These are phyloP conservation scores for Artemisia annua DNA, from an alignment of 129 eudicot genomes.

Conservation along the genomic window DNA sequence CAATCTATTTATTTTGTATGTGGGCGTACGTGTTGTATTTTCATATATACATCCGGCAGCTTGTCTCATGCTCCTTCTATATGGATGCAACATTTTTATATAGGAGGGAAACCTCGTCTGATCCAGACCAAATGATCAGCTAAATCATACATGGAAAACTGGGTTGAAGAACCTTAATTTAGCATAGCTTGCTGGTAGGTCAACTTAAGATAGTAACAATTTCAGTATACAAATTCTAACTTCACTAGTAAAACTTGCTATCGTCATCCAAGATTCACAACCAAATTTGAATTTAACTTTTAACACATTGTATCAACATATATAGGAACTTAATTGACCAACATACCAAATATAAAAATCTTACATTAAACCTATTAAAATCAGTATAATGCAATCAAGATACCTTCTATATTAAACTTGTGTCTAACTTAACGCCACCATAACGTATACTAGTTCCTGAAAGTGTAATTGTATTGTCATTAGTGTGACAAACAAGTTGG, in stretches of 20 bases:
- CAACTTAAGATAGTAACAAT: too few species aligned
- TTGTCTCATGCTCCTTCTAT: too few species aligned
- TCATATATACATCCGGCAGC: too few species aligned
- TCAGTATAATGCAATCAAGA: too few species aligned
- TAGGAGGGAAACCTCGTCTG: too few species aligned
- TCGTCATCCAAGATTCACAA: not conserved
- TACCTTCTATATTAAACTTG: not conserved
- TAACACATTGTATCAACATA: not conserved
- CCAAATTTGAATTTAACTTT: not conserved
- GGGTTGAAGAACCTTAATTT: too few species aligned
- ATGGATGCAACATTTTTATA: too few species aligned
- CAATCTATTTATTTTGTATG: too few species aligned
- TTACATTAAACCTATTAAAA: not conserved
- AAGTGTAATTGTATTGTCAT: not conserved
- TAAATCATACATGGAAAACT: too few species aligned
- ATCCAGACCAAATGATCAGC: too few species aligned
- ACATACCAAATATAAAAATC: constrained; percentile 1
- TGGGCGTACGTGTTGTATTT: too few species aligned
- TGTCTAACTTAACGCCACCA: not conserved
- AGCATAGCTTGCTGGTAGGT: not conserved
- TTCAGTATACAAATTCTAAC: not conserved
- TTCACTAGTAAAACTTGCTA: not conserved
- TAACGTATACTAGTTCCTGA: not conserved
- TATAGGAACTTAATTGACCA: not conserved
- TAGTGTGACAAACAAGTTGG: constrained; percentile 29